Base-by-base conservation (phyloP, 164 flowering plant species). In the Vitis riparia region DNA sequence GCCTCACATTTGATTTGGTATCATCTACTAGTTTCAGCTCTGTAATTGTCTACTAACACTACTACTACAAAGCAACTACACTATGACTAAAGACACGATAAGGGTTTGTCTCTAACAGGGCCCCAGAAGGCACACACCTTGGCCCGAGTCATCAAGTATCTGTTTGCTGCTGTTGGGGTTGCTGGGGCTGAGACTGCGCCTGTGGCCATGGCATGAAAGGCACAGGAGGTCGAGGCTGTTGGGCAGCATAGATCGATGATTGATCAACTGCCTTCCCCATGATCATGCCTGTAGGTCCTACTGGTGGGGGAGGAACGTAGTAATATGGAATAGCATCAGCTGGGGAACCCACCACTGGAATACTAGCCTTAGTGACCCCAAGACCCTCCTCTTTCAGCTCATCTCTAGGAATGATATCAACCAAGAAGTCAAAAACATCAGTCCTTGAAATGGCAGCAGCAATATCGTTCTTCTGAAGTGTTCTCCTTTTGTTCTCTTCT, bases 381-480 rank as follows among this genome's bases (percentile, higher is more conserved):
- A 84, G 71, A 19, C 83, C 85, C 60, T 84, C 87, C 65, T 84
- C 87, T 66, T 80, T 84, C 64, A 82, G 30, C 71, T 84, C 87
- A 62, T 84, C 87, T 53, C 85, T 78, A 0, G 87, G 87, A 30
- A 84, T 84, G 2, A 84, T 84, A 59, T 84, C 87, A 8, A 84
- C 87, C 76, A 84, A 67, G 73, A 84, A 84, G 71, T 82, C 87
- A 63, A 84, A 84, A 1, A 84, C 85, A 50, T 84, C 87, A 7
- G 83, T 81, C 70, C 83, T 82, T 3, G 87, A 81, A 51, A 81
- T 81, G n/a, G 87, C 87, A 67, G 87, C 87, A 1, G 87, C 87
- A 15, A 84, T 84, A 50, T 82, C 87, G 66, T 84, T 84, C 82
- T 82, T 84, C 71, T 84, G 87, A 1, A 84, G 68, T 0, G 87